Evolutionary conservation across 23 red algal genomes (phyloP), one percentile per base, ranked within the genome.

Genomic region (Gracilaria domingensis): DNA sequence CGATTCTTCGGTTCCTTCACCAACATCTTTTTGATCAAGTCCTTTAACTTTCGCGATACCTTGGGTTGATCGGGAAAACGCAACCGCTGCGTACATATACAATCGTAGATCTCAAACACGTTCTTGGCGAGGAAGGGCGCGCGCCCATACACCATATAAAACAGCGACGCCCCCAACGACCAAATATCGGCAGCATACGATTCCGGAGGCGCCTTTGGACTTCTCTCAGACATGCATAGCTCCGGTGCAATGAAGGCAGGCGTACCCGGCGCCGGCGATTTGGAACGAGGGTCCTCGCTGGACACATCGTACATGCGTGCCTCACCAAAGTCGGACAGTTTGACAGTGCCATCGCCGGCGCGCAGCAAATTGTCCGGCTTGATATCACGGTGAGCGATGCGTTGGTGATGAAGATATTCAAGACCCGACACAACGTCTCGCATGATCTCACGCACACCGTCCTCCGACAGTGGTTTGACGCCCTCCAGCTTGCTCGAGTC

Each of bases 351-450:
- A 90, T 99, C 93, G 36, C 93, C 95, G 47, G 56, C 62, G 20
- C 94, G 89, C 85, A 99, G 79, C 60, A 99, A 54, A 74, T 99
- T 99, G 80, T 99, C 97, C 34, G 97, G 97, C 84, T 99, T 99
- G 54, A 99, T 92, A 80, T 99, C 97, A 17, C 93, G 75, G 81
- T 99, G 97, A 39, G 93, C 93, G 53, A 99, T 96, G 33, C 91
- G 36, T 62, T 96, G 94, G 44, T 84, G 50, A 74, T 99, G 97
- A 74, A 99, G 47, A 73, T 94, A 96, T 87, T 92, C 93, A 14
- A 99, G 48, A 23, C 94, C 97, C 8, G 83, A 45, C 33, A 95
- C 90, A 4, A 96, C 97, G 66, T 99, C 93, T 25, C 90, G 87
- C 78, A 99, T 96, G 47, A 96, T 94, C 64, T 92, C 93, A 12